These are phyloP conservation scores for Ustilago hordei DNA, from an alignment of 1,284 basidiomycete genomes.

Conservation along the genomic window DNA sequence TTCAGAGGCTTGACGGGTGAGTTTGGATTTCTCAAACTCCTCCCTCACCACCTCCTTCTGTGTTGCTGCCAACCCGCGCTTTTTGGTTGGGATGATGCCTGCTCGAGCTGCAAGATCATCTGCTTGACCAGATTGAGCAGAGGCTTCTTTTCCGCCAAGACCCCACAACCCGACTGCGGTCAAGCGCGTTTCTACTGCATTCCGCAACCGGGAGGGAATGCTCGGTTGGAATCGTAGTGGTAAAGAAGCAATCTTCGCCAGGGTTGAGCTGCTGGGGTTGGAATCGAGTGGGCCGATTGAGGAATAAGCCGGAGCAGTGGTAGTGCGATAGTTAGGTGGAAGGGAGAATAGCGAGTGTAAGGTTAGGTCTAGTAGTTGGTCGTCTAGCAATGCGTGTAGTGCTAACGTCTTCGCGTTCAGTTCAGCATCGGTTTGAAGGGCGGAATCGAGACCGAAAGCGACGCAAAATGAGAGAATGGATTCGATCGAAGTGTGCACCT, in stretches of 20 bases:
- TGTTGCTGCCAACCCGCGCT: conserved; percentile 32
- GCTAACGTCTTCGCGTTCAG: conserved; percentile 25
- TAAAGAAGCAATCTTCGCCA: conserved; percentile 20
- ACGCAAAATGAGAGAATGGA: conserved; percentile 36
- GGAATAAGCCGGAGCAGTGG: conserved; percentile 47
- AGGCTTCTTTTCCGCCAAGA: conserved; percentile 48
- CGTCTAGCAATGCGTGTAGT: conserved; percentile 55
- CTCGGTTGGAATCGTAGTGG: conserved; percentile 34
- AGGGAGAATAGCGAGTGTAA: conserved; percentile 60
- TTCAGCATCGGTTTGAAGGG: conserved; percentile 9
- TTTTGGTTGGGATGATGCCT: conserved; percentile 35
- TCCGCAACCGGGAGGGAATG: conserved; percentile 54
- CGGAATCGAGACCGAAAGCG: conserved; percentile 33
- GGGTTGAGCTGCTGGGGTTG: not conserved
- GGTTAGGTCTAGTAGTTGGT: conserved; percentile 50
- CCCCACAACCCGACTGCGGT: conserved; percentile 49
- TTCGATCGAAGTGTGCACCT: conserved; percentile 40
- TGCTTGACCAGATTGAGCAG: conserved; percentile 29
- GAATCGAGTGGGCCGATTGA: conserved; percentile 14
- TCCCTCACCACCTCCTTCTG: conserved; percentile 37
- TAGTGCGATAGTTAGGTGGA: conserved; percentile 54
- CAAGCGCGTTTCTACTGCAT: conserved; percentile 53
- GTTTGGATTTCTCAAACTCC: conserved; percentile 45
- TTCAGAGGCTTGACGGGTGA: conserved; percentile 28
- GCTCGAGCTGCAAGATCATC: conserved; percentile 46